Percentiles rank a stretch among this genome's conserved stretches.
Conservation (phyloP, 148 eudicot genomes). For the Cornus florida region DNA sequence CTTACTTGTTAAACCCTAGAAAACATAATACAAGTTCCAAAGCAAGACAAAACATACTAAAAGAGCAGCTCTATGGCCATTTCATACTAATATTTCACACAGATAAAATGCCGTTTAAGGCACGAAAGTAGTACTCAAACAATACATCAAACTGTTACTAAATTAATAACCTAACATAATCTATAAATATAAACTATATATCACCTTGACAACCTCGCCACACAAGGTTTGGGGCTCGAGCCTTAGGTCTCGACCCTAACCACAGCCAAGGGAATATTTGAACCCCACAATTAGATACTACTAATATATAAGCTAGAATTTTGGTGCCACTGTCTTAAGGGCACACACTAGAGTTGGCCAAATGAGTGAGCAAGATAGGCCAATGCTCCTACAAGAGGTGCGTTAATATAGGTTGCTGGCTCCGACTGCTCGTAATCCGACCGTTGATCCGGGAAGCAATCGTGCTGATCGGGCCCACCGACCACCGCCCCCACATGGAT, state of each 20-base stretch:
- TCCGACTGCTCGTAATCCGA: slow-evolving; percentile 79
- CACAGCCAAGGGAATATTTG: not conserved
- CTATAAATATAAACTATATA: not conserved
- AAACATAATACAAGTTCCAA: slow-evolving; percentile 17
- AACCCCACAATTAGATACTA: not conserved
- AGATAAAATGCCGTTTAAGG: not conserved
- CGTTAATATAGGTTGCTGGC: slow-evolving; percentile 73
- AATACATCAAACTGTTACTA: not conserved
- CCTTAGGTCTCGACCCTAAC: slow-evolving; percentile 13
- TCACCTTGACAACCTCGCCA: not conserved
- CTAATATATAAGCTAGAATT: not conserved
- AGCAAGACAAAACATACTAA: not conserved
- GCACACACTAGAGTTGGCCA: slow-evolving; percentile 55
- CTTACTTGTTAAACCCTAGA: not conserved
- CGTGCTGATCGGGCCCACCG: slow-evolving; percentile 74
- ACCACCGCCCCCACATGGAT: slow-evolving; percentile 68
- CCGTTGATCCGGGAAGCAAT: slow-evolving; percentile 62
- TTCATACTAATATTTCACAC: not conserved
- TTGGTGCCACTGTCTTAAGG: not conserved
- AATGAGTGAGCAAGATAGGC: slow-evolving; percentile 85
- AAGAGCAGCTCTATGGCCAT: no score
- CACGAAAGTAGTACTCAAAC: not conserved
- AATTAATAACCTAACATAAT: not conserved
- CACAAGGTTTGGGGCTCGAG: slow-evolving; percentile 38
- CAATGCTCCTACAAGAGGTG: slow-evolving; percentile 80